These are phyloP conservation scores for Spathaspora arborariae DNA, from an alignment of 805 yeast species.

Conservation along the genomic window DNA sequence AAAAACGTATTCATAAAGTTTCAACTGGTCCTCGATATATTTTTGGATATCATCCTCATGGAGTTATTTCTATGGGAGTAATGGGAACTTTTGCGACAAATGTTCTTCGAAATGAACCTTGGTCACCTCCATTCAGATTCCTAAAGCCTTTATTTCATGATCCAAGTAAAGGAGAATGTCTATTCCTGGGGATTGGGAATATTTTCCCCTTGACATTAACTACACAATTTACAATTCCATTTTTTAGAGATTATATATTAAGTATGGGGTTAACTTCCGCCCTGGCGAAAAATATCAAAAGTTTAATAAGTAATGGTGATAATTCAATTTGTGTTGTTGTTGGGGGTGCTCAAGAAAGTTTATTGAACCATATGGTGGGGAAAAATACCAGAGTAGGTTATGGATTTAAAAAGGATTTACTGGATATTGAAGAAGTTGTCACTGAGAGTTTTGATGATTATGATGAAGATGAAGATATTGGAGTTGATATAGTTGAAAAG, in stretches of 20 bases:
- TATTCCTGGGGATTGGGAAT: conserved; percentile 80
- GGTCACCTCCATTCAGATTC: conserved; percentile 29
- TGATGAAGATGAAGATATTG: conserved; percentile 8
- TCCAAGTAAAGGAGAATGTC: conserved; percentile 61
- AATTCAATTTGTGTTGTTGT: conserved; percentile 85
- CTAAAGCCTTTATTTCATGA: conserved; percentile 46
- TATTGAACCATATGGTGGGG: conserved; percentile 46
- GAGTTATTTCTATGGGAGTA: conserved; percentile 88
- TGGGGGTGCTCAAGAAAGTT: conserved; percentile 93
- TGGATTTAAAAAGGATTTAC: conserved; percentile 22
- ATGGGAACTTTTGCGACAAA: conserved; percentile 77
- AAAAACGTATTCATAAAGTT: conserved; percentile 20
- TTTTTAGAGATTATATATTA: conserved; percentile 81
- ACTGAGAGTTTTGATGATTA: conserved; percentile 7
- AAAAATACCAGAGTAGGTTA: conserved; percentile 29
- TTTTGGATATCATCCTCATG: conserved; percentile 96
- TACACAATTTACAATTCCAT: conserved; percentile 79
- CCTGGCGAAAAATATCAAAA: conserved; percentile 63
- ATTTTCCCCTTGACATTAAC: conserved; percentile 74
- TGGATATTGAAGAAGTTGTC: conserved; percentile 4
- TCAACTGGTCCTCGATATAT: conserved; percentile 71
- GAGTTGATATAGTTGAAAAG: neutral
- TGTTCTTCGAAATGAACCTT: conserved; percentile 41
- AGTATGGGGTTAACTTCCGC: conserved; percentile 85
- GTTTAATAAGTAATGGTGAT: conserved; percentile 56